Conservation (phyloP, 1,284 basidiomycete genomes). For the Ceratobasidium sp. region DNA sequence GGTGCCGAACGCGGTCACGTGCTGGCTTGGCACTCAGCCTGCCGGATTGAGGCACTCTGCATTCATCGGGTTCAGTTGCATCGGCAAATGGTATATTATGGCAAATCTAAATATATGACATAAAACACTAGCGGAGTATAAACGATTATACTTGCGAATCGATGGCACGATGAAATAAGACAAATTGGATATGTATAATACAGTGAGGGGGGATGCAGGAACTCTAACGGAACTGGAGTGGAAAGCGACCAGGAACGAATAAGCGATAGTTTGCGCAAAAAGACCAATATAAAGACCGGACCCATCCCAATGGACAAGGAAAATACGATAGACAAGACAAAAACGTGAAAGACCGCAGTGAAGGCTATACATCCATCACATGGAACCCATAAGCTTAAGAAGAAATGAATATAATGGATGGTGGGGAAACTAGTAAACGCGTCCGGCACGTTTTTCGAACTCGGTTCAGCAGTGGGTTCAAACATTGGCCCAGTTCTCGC, state of each 20-base stretch:
- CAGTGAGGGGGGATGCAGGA: constrained; percentile 70
- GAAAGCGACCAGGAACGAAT: neutral
- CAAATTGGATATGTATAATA: neutral
- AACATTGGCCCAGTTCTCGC: constrained; percentile 11
- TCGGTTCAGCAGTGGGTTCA: neutral
- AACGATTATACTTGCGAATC: neutral
- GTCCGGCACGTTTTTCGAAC: neutral
- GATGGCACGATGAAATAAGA: neutral
- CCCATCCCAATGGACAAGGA: neutral
- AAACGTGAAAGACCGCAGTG: too few relatives aligned
- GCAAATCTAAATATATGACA: too few relatives aligned
- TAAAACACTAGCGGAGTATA: constrained; percentile 48
- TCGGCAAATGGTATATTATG: too few relatives aligned
- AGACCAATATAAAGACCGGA: neutral
- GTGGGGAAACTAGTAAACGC: neutral
- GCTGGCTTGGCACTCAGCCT: too few relatives aligned
- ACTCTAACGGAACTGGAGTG: constrained; percentile 61
- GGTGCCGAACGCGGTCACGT: too few relatives aligned
- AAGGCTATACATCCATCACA: too few relatives aligned
- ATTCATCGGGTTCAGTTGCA: too few relatives aligned
- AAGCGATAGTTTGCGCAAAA: neutral
- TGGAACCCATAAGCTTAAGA: neutral
- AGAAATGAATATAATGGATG: neutral
- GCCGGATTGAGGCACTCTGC: too few relatives aligned
- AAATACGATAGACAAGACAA: neutral